Evolutionary conservation across 495 filamentous ascomycete species (phyloP), one percentile per base, ranked within the genome.

Genomic region (Aspergillus nidulans): DNA sequence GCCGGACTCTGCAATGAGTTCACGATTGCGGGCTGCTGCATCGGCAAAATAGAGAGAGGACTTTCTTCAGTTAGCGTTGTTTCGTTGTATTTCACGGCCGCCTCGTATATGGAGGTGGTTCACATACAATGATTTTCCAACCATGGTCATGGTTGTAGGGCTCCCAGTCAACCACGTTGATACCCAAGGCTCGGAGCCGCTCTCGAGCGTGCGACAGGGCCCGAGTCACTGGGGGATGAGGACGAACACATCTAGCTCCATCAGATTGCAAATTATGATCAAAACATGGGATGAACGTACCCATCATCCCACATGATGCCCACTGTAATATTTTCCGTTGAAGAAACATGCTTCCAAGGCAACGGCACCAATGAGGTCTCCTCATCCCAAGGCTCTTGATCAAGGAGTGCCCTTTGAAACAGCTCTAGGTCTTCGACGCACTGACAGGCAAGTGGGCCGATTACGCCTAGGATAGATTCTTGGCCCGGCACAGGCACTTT

Each of bases 231-330:
- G 88, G 88, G 4, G 88, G 88, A 61, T 91, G 87, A 1, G 87
- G 86, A 40, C 74, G 78, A 41, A 72, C 72, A 55, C 36, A 44
- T 1, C 55, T 58, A 5, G 39, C 9, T 3, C 30, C n/a, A 28
- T 52, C 32, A 47, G 38, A 34, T 10, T 16, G 24, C n/a, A 12
- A 18, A 15, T n/a, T 8, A 25, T 25, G n/a, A 34, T 12, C 15
- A 34, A 49, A 20, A 2, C 23, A 32, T 12, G 47, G 7, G 6
- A 4, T 15, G 18, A 50, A 85, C 68, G 20, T 62, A 73, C 24
- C 81, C 83, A 61, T 92, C 89, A 67, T 86, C 71, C 80, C 82
- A 85, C 47, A 91, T 70, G 19, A 92, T 80, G 2, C 71, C 89
- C 23, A 92, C 66, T 44, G 81, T 86, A 39, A 90, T 69, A 52